A percentile compares a stretch with the other conserved stretches of the same genome.
These are phyloP conservation scores for Tetradesmus lagerheimii DNA, from an alignment of 139 green algal genomes.

Conservation along the genomic window DNA sequence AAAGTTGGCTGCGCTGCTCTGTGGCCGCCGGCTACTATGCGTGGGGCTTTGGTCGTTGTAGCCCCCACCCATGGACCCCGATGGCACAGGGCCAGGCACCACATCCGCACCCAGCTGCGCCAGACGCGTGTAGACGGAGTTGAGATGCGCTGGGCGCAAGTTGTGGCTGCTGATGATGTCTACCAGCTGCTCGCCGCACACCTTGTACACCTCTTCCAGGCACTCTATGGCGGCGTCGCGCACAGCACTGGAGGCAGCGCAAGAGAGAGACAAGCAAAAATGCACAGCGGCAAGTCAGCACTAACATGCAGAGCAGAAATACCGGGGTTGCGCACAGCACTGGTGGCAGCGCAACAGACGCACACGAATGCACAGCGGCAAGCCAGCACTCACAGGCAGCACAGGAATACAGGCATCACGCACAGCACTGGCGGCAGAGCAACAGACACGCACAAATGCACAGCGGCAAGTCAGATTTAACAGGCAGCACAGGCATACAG, in stretches of 20 bases:
- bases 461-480: too few relatives aligned
- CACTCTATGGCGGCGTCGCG: conserved; percentile 67
- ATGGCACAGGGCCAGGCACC: neutral
- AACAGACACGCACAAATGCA: too few relatives aligned
- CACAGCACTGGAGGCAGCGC: conserved; percentile 52
- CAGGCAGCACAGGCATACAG: too few relatives aligned
- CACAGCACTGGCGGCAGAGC: too few relatives aligned
- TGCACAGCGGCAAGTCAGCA: neutral
- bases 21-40: neutral
- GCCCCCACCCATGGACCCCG: neutral
- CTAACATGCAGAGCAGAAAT: neutral
- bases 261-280: neutral
- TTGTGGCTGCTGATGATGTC: conserved; percentile 53
- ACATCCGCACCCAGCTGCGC: conserved; percentile 36
- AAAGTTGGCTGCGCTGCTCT: neutral
- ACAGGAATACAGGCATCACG: too few relatives aligned
- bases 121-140: conserved; percentile 49
- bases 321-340: too few relatives aligned
- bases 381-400: too few relatives aligned
- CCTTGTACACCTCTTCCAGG: conserved; percentile 62
- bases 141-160: conserved; percentile 54
- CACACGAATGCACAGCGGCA: too few relatives aligned
- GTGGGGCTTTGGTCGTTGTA: conserved; percentile 8
- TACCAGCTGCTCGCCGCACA: conserved; percentile 51
- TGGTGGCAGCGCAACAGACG: too few relatives aligned